Percentiles rank a stretch among this genome's conserved stretches.
phyloP scores from a whole-genome alignment of 2,329 filamentous ascomycete species.

The Aspergillus felis region DNA sequence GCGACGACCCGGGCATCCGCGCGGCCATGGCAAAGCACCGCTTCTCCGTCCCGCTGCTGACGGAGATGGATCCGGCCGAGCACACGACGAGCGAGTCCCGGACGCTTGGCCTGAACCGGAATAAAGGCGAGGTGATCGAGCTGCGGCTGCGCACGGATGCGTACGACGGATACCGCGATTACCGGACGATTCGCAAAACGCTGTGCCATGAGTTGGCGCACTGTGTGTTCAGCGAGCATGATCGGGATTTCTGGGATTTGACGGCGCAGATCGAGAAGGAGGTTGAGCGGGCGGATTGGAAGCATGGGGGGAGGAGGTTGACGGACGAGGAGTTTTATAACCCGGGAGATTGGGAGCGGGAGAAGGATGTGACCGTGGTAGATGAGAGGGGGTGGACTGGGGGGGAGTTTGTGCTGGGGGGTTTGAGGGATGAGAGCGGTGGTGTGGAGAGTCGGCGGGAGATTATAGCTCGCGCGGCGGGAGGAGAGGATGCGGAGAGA shows the following conservation, averaged over 20 bases:
- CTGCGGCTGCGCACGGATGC: slow-evolving; percentile 86
- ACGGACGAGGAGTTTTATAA: slow-evolving; percentile 58
- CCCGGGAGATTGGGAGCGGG: slow-evolving; percentile 52
- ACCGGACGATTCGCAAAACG: slow-evolving; percentile 84
- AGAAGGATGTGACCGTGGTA: slow-evolving; percentile 50
- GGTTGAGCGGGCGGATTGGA: slow-evolving; percentile 77
- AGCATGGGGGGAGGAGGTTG: slow-evolving; percentile 62
- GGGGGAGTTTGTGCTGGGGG: slow-evolving; percentile 71
- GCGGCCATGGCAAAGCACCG: slow-evolving; percentile 77
- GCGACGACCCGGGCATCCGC: slow-evolving; percentile 79
- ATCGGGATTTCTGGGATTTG: slow-evolving; percentile 83
- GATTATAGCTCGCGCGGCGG: slow-evolving; percentile 66
- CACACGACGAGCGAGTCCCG: slow-evolving; percentile 80
- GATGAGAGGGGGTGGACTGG: slow-evolving; percentile 75
- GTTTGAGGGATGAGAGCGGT: slow-evolving; percentile 40
- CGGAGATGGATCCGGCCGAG: slow-evolving; percentile 88
- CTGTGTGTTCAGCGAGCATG: slow-evolving; percentile 81
- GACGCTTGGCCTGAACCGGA: slow-evolving; percentile 82
- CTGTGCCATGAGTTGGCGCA: slow-evolving; percentile 94
- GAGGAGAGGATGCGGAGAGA: slow-evolving; percentile 61
- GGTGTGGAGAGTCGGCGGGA: slow-evolving; percentile 64
- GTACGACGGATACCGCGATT: slow-evolving; percentile 90
- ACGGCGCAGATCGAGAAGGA: slow-evolving; percentile 84
- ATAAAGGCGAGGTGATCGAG: slow-evolving; percentile 85
- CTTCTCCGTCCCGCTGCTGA: slow-evolving; percentile 80